Evolutionary conservation across 2,329 filamentous ascomycete genomes (phyloP), one percentile per base, ranked within the genome.

Genomic region (Clarireedia sp.): DNA sequence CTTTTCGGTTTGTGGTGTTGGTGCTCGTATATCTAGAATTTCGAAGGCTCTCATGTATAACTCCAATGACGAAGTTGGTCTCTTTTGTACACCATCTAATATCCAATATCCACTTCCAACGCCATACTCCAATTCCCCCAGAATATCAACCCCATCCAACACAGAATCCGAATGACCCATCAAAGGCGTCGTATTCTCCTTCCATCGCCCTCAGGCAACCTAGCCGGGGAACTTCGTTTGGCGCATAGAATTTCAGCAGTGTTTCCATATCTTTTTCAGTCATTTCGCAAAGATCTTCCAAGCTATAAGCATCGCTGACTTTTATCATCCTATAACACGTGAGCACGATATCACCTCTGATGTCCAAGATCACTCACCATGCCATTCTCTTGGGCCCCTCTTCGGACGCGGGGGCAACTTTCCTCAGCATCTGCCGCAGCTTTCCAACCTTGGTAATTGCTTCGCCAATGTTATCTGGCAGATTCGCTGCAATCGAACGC

Each of bases 371-470:
- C 43, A 72, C 81, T 59, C 68, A 89, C 88, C 91, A 97, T 62
- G 85, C 80, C 92, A 97, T 97, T 57, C 92, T 78, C 75, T 90
- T 95, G 1, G 87, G 84, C 0, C 90, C 87, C 56, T 95, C 87
- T 51, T 86, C 83, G 2, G 76, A 71, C 8, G 76, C 75, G 0
- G 92, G 90, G 3, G 89, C 91, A 29, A 91, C 71, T 67, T 84
- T 82, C 57, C 94, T 80, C 66, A 99, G 72, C 74, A 87, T 92
- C 68, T 80, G 81, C 62, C 94, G 80, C 66, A 99, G 72, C 66
- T 81, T 78, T 1, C 94, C 94, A 29, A 97, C 87, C 60, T 87
- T 86, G 70, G 87, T 80, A 58, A 99, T 91, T 6, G 94, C 94
- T 48, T 85, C 83, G 8, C 94, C 94, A 29, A 89, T 86, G 62